Conservation (phyloP, 371 early-diverging fungal genomes). For the Mortierella sp. region DNA sequence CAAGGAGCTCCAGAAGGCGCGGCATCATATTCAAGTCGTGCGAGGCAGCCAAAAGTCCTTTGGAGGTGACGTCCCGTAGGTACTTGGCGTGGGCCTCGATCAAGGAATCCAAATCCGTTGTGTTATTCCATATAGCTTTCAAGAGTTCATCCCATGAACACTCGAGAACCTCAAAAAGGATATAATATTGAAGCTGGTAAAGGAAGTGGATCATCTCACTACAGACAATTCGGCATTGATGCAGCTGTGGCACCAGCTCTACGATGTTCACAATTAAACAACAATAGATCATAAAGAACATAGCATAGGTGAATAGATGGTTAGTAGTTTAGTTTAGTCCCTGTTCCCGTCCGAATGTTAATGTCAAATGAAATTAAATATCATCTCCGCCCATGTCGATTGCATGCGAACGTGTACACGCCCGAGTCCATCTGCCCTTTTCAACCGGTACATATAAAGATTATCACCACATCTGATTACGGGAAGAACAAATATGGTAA, state of each 20-base stretch:
- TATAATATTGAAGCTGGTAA: constrained; percentile 87
- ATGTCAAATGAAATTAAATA: neutral
- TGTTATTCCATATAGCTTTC: constrained; percentile 67
- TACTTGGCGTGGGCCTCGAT: constrained; percentile 80
- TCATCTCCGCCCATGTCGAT: constrained; percentile 12
- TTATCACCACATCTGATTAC: constrained; percentile 14
- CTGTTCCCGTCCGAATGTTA: neutral
- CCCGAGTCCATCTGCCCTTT: neutral
- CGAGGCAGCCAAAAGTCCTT: constrained; percentile 69
- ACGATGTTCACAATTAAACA: neutral
- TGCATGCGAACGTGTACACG: neutral
- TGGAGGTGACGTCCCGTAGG: constrained; percentile 69
- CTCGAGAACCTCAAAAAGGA: constrained; percentile 82
- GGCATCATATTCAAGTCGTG: constrained; percentile 62
- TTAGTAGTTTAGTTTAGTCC: neutral
- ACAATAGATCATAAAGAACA: neutral
- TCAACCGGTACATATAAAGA: too few relatives aligned
- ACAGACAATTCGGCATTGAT: constrained; percentile 74
- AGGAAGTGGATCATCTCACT: constrained; percentile 95
- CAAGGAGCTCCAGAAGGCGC: constrained; percentile 36
- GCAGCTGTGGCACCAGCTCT: constrained; percentile 63
- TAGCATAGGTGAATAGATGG: neutral
- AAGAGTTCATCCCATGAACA: constrained; percentile 90
- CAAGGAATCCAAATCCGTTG: constrained; percentile 78
- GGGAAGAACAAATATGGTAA: constrained; percentile 20